A percentile compares a stretch with the other conserved stretches of the same genome.
Evolutionary conservation across 306 rosid species (phyloP).

Genomic region (Gillenia trifoliata): DNA sequence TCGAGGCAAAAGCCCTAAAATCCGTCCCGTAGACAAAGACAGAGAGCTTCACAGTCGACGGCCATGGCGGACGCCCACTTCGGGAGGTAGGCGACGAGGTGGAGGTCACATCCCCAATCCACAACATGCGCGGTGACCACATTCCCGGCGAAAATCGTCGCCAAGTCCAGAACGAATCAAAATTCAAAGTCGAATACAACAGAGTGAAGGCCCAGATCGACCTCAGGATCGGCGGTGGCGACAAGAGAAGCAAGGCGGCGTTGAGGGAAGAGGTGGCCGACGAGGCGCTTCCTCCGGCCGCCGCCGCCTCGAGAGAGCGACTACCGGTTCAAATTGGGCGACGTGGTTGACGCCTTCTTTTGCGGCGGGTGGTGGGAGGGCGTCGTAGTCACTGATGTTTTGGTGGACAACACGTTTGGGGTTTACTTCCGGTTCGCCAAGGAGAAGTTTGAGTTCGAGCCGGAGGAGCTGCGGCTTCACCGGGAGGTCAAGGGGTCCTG

Average conservation of each 20-base stretch:
- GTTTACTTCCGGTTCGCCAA: conserved; percentile 19
- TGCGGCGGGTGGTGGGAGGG: conserved; percentile 42
- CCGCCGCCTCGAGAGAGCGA: conserved; percentile 1
- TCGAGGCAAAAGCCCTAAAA: no score
- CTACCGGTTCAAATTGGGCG: conserved; percentile 8
- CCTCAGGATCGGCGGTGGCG: neutral
- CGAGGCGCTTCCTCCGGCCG: conserved; percentile 21
- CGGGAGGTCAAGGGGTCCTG: conserved; percentile 27
- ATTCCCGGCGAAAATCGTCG: conserved; percentile 27
- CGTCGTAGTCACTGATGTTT: neutral
- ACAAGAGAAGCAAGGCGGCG: neutral
- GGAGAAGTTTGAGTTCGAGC: conserved; percentile 6
- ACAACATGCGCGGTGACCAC: conserved; percentile 22
- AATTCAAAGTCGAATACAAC: conserved; percentile 19
- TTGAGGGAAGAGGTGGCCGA: conserved; percentile 12
- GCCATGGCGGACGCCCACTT: conserved; percentile 2
- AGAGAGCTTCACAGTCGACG: neutral
- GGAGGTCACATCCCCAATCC: conserved; percentile 22
- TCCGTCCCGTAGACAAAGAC: neutral
- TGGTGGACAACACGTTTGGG: neutral
- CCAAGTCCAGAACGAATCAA: neutral
- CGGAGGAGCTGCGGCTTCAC: conserved; percentile 25
- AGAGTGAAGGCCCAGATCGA: neutral
- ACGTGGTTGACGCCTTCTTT: conserved; percentile 29
- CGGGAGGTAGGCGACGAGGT: conserved; percentile 19